Evolutionary conservation across 305 asterid species (phyloP).

Genomic region (Galium porrigens): DNA sequence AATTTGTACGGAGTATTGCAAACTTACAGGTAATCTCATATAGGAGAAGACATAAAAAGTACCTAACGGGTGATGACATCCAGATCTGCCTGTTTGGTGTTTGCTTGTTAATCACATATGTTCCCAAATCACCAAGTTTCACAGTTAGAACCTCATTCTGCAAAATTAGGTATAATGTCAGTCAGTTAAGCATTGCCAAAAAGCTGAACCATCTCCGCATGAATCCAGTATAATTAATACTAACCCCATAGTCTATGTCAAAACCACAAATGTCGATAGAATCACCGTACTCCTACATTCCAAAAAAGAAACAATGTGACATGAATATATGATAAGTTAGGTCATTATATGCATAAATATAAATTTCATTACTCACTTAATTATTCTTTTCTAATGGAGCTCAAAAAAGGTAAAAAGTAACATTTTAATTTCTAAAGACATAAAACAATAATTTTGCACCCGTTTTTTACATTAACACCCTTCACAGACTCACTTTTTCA

Average conservation of each 20-base stretch:
- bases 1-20: neutral
- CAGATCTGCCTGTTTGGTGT: constrained; percentile 92
- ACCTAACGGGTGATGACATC: constrained; percentile 98
- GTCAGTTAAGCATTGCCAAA: neutral
- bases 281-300: constrained; percentile 78
- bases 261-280: constrained; percentile 69
- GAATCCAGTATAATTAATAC: constrained; percentile 11
- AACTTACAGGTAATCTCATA: neutral
- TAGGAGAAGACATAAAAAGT: constrained; percentile 5
- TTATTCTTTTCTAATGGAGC: too few species aligned
- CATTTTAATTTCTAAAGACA: neutral
- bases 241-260: constrained; percentile 90
- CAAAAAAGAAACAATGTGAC: constrained; percentile 4
- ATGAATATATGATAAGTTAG: neutral
- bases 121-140: constrained; percentile 76
- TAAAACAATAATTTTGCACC: neutral
- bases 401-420: too few species aligned
- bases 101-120: constrained; percentile 92
- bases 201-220: neutral
- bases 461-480: too few species aligned
- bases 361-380: too few species aligned
- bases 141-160: constrained; percentile 86
- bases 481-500: neutral
- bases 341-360: neutral
- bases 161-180: constrained; percentile 14